phyloP scores from a whole-genome alignment of 176 grass and related monocot genomes.

The Puya raimondii region DNA sequence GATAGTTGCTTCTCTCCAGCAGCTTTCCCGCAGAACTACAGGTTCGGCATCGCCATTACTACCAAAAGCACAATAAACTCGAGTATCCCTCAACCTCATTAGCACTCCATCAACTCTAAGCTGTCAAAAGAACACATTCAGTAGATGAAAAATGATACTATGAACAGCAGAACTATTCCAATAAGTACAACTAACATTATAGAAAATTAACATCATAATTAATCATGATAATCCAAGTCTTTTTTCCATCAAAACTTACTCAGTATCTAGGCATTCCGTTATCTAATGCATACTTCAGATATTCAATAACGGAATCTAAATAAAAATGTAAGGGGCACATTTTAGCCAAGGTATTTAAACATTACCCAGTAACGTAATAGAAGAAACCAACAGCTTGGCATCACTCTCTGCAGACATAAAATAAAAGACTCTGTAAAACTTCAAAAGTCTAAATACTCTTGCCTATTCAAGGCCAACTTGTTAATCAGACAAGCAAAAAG shows the following conservation, averaged over 20 bases:
- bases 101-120: slow-evolving; percentile 85
- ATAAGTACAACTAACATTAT: neutral
- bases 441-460: slow-evolving; percentile 1
- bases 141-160: neutral
- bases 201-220: neutral
- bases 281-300: too few species aligned
- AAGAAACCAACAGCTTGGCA: slow-evolving; percentile 93
- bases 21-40: slow-evolving; percentile 58
- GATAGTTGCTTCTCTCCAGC: slow-evolving; percentile 87
- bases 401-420: slow-evolving; percentile 65
- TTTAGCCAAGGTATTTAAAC: neutral
- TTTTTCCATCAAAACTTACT: neutral
- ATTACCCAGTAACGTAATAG: slow-evolving; percentile 78
- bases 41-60: slow-evolving; percentile 30
- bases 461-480: slow-evolving; percentile 11
- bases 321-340: too few species aligned
- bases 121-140: slow-evolving; percentile 24
- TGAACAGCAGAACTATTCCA: neutral
- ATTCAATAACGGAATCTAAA: too few species aligned
- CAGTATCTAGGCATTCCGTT: too few species aligned
- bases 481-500: neutral
- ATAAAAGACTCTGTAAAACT: slow-evolving; percentile 8
- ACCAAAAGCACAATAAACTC: slow-evolving; percentile 73
- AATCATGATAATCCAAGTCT: neutral
- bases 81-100: slow-evolving; percentile 85